Evolutionary conservation across 768 basidiomycete species (phyloP).

Genomic region (Leccinum disarticulatum): DNA sequence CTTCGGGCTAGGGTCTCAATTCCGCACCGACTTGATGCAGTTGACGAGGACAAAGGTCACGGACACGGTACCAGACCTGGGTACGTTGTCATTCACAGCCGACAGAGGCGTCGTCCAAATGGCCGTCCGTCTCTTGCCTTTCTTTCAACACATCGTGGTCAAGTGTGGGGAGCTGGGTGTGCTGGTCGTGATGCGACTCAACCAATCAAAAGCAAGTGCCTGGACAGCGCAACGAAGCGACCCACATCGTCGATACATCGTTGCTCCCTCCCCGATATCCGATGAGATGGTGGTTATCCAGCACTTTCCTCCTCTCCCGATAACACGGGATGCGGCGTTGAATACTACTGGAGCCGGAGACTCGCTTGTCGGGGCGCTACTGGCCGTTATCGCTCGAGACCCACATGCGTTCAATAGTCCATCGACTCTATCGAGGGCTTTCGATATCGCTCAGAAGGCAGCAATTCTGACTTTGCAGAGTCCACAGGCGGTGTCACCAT

Average conservation of each 20-base stretch:
- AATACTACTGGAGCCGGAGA: slow-evolving; percentile 95
- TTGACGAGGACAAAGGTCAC: slow-evolving; percentile 49
- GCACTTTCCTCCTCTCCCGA: slow-evolving; percentile 64
- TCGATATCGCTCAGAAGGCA: slow-evolving; percentile 63
- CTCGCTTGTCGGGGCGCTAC: slow-evolving; percentile 78
- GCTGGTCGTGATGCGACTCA: slow-evolving; percentile 58
- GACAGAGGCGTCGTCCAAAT: slow-evolving; percentile 74
- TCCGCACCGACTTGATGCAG: slow-evolving; percentile 63
- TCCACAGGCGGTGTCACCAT: slow-evolving; percentile 63
- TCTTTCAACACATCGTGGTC: slow-evolving; percentile 80
- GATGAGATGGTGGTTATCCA: slow-evolving; percentile 59
- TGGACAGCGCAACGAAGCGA: slow-evolving; percentile 57
- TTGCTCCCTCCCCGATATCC: slow-evolving; percentile 47
- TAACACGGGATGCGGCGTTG: slow-evolving; percentile 39
- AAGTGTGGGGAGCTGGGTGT: slow-evolving; percentile 80
- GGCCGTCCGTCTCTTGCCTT: slow-evolving; percentile 79
- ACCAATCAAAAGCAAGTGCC: slow-evolving; percentile 37
- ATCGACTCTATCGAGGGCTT: slow-evolving; percentile 39
- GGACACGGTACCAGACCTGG: slow-evolving; percentile 39
- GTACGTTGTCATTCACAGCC: slow-evolving; percentile 61
- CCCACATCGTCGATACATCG: slow-evolving; percentile 45
- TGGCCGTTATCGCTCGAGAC: slow-evolving; percentile 59
- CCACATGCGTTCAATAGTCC: slow-evolving; percentile 49
- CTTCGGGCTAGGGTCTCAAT: slow-evolving; percentile 65
- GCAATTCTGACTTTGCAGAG: slow-evolving; percentile 60